Evolutionary conservation across 2,329 filamentous ascomycete genomes (phyloP).

Genomic region (Aspergillus novofumigatus): DNA sequence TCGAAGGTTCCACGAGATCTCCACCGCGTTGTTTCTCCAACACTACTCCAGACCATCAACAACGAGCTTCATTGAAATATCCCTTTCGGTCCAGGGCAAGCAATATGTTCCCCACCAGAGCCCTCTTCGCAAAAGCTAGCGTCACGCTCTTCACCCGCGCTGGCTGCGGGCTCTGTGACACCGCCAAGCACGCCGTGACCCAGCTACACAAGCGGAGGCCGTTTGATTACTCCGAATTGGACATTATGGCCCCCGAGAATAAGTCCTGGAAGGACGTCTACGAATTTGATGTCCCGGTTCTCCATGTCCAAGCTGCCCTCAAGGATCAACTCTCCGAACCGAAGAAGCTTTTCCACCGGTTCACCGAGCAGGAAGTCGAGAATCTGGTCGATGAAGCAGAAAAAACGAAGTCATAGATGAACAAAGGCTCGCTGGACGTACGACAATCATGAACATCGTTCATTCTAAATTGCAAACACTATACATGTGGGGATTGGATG

Average conservation of each 20-base stretch:
- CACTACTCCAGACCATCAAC: neutral
- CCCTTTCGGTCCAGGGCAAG: neutral
- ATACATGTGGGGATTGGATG: neutral
- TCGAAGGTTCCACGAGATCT: constrained; percentile 36
- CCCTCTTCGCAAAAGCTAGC: constrained; percentile 33
- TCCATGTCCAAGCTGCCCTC: constrained; percentile 51
- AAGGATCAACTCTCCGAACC: constrained; percentile 52
- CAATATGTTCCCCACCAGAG: constrained; percentile 28
- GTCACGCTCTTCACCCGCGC: constrained; percentile 59
- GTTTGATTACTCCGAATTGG: constrained; percentile 55
- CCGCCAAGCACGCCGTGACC: constrained; percentile 54
- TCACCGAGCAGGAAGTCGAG: constrained; percentile 55
- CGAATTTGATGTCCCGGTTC: constrained; percentile 61
- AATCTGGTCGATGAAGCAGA: constrained; percentile 50
- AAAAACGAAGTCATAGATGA: constrained; percentile 8
- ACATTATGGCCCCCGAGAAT: constrained; percentile 54
- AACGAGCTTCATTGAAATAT: neutral
- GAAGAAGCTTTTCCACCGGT: constrained; percentile 60
- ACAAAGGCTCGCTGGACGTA: neutral
- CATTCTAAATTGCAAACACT: neutral
- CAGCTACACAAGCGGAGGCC: constrained; percentile 50
- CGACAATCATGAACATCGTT: neutral
- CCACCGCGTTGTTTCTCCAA: neutral
- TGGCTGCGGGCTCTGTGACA: constrained; percentile 58
- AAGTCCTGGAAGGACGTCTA: constrained; percentile 58